These are phyloP conservation scores for Paulownia fortunei DNA, from an alignment of 257 asterid species.

Conservation along the genomic window DNA sequence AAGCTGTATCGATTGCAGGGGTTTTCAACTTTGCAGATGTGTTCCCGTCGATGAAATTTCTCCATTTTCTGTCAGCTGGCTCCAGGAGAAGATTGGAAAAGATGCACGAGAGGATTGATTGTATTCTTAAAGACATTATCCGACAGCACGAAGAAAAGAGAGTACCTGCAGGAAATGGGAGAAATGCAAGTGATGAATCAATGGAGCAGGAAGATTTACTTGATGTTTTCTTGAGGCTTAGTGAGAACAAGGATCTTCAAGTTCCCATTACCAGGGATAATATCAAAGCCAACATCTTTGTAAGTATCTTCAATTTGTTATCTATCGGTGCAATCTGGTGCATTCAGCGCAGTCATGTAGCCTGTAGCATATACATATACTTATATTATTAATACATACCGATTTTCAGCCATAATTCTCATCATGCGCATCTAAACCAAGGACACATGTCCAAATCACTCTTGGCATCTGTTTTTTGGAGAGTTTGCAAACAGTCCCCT, in stretches of 20 bases:
- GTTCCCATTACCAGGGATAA: constrained; percentile 36
- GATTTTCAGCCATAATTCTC: no score
- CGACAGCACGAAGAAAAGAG: constrained; percentile 30
- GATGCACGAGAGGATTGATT: constrained; percentile 31
- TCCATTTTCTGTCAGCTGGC: constrained; percentile 36
- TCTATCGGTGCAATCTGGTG: no score
- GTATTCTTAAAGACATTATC: constrained; percentile 37
- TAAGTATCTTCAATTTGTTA: constrained; percentile 9
- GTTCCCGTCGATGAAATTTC: constrained; percentile 36
- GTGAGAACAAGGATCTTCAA: constrained; percentile 25
- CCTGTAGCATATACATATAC: no score
- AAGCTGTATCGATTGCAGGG: constrained; percentile 27
- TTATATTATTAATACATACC: no score
- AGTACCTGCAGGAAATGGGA: no score
- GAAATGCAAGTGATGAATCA: background rate
- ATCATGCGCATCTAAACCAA: no score
- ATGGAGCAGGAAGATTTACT: constrained; percentile 33
- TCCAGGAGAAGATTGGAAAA: constrained; percentile 27
- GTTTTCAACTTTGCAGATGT: constrained; percentile 36
- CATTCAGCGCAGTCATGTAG: no score
- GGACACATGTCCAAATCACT: no score
- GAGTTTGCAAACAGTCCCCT: no score
- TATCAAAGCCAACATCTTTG: constrained; percentile 44
- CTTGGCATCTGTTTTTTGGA: no score
- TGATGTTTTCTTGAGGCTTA: constrained; percentile 32